Evolutionary conservation across 352 stramenopile species (phyloP).

Genomic region (Phytophthora fragariaefolia): DNA sequence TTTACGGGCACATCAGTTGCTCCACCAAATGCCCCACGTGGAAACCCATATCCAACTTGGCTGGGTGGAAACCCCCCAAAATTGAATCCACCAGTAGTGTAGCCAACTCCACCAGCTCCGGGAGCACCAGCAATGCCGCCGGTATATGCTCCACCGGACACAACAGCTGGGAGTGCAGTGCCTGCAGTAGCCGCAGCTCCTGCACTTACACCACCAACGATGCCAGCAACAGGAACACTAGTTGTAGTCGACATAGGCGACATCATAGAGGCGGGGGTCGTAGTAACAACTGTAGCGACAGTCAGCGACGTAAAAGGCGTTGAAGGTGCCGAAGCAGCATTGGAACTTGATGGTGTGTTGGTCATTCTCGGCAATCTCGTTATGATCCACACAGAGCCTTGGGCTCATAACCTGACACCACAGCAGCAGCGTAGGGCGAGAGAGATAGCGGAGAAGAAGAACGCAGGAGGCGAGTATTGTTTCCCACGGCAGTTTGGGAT

Average conservation of each 20-base stretch:
- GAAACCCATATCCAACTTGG: background rate
- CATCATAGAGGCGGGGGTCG: background rate
- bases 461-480: no score
- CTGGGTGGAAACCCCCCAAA: background rate
- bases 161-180: background rate
- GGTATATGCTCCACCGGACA: background rate
- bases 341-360: background rate
- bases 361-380: background rate
- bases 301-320: background rate
- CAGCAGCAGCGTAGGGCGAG: background rate
- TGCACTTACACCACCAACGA: no score
- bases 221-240: background rate
- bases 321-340: background rate
- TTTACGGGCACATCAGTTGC: background rate
- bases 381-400: background rate
- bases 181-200: background rate
- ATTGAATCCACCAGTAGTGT: background rate
- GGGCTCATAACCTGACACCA: background rate
- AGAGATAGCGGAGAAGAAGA: background rate
- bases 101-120: background rate
- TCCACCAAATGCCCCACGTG: background rate
- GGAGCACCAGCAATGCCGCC: background rate
- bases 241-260: background rate
- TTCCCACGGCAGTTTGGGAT: no score
- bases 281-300: background rate